phyloP scores from a whole-genome alignment of 2,329 filamentous ascomycete species.

The Ceratocystis alfenasii region DNA sequence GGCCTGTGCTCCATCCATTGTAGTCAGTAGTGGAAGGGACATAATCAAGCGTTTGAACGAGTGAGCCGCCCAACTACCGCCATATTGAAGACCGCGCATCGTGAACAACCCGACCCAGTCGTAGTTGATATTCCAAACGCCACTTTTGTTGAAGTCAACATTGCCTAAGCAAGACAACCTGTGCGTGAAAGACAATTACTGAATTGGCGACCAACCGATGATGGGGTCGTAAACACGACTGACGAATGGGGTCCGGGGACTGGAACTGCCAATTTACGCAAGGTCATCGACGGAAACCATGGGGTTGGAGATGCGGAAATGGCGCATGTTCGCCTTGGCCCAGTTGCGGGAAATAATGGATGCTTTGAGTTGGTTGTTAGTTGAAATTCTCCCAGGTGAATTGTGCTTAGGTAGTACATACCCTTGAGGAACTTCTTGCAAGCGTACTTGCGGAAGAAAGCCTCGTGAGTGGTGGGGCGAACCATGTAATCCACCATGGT shows the following conservation, averaged over 20 bases:
- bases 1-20: slow-evolving; percentile 2
- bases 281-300: slow-evolving; percentile 41
- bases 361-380: slow-evolving; percentile 10
- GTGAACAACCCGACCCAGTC: slow-evolving; percentile 12
- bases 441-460: slow-evolving; percentile 99
- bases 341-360: slow-evolving; percentile 43
- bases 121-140: slow-evolving; percentile 8
- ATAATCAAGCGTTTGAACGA: neutral
- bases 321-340: slow-evolving; percentile 66
- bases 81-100: slow-evolving; percentile 10
- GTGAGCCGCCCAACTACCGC: neutral
- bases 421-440: slow-evolving; percentile 99
- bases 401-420: slow-evolving; percentile 36
- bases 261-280: slow-evolving; percentile 22
- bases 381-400: neutral
- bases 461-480: slow-evolving; percentile 81
- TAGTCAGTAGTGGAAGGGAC: slow-evolving; percentile 1
- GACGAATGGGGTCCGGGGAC: neutral
- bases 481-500: slow-evolving; percentile 96
- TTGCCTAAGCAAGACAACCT: neutral
- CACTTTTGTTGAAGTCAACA: neutral
- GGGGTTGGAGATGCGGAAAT: slow-evolving; percentile 43
- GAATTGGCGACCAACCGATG: neutral
- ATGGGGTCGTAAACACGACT: neutral
- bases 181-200: neutral